Evolutionary conservation across 495 filamentous ascomycete species (phyloP).

Genomic region (Daldinia vernicosa): DNA sequence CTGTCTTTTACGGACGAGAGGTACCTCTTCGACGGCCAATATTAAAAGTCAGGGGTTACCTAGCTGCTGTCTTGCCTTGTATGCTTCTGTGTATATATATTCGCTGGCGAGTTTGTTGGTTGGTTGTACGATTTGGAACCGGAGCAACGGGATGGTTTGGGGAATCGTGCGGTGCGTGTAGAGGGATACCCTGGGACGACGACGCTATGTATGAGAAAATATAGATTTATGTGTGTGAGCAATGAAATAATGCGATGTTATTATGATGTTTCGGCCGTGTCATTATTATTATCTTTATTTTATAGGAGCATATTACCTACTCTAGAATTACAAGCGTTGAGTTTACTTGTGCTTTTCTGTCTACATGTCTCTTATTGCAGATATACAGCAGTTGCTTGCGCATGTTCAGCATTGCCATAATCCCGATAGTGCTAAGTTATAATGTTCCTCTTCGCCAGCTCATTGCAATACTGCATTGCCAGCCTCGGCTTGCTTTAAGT

Average conservation of each 20-base stretch:
- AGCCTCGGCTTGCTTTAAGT: neutral
- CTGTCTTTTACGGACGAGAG: constrained; percentile 59
- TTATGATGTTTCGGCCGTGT: neutral
- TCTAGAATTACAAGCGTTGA: neutral
- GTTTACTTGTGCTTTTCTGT: neutral
- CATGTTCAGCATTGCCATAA: neutral
- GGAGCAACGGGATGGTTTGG: neutral
- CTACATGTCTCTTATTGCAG: neutral
- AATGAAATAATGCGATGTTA: constrained; percentile 2
- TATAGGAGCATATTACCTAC: neutral
- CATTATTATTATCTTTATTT: neutral
- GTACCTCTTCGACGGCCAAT: constrained; percentile 48
- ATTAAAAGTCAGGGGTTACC: constrained; percentile 2
- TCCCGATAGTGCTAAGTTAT: neutral
- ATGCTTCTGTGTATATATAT: neutral
- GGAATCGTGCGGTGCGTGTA: constrained; percentile 7
- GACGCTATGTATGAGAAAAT: constrained; percentile 9
- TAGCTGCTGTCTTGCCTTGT: neutral
- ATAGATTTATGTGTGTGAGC: neutral
- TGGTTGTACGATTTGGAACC: neutral
- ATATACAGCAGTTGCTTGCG: neutral
- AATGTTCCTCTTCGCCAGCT: neutral
- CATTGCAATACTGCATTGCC: neutral
- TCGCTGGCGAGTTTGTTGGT: neutral
- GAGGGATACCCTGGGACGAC: constrained; percentile 27